Base-by-base conservation (phyloP, 768 basidiomycete species). In the Cystobasidiopsis lactophilus region DNA sequence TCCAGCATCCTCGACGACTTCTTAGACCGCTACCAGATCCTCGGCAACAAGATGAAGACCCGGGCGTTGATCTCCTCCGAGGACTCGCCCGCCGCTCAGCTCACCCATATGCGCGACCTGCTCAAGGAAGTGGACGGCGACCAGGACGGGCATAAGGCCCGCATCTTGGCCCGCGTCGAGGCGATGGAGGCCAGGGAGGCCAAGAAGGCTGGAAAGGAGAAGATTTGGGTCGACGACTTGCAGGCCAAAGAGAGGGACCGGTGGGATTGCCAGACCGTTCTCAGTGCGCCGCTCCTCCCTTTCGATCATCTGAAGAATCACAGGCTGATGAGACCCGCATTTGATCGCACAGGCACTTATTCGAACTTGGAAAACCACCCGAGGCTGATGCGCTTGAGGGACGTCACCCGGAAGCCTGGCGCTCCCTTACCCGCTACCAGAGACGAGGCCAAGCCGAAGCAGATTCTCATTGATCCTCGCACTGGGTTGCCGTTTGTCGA, bases 331-430 rank as follows among this genome's bases (percentile, higher is more conserved):
- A 13, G 47, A 40, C 19, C 13, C 26, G 19, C 13, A 11, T 38
- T 11, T 38, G 11, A 19, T 38, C 19, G 21, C 31, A 16, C 62
- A 93, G 91, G 82, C 9, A 95, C 89, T 10, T 89, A 88, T 64
- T 81, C 85, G n/a, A 98, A 93, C 63, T 72, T 95, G 5, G 93
- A 93, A 65, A 98, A 98, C 62, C 93, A 96, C 64, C 93, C 93
- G 0, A 76, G 80, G 9, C 69, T 93, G 30, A 88, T 98, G 54
- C 74, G 77, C 24, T 76, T 78, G 19, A 71, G 78, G 31, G 72
- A 44, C 18, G 29, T 40, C 46, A 30, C 9, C 5, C 37, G 40
- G n/a, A 40, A 51, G 9, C 30, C 54, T 13, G 14, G 14, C 7
- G 45, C 40, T 18, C 18, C 7, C 40, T n/a, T n/a, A n/a, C n/a